A percentile compares a stretch with the other conserved stretches of the same genome.
Evolutionary conservation across 805 yeast species (phyloP).

Genomic region (Starmerella potacharoeniae): DNA sequence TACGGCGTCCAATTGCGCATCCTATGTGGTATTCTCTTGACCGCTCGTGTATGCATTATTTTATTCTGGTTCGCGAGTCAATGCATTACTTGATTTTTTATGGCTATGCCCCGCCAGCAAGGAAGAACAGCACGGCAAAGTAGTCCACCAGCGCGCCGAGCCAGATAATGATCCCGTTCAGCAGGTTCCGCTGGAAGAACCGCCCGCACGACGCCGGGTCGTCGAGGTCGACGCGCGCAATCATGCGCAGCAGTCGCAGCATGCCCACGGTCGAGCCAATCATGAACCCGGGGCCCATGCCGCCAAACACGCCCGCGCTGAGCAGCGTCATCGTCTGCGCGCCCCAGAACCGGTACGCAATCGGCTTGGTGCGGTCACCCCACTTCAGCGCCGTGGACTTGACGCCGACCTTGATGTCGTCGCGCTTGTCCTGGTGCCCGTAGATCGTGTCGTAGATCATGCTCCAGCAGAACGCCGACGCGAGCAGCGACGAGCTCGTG

Average conservation of each 20-base stretch:
- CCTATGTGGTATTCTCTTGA: no score
- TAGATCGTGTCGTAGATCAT: slow-evolving; percentile 93
- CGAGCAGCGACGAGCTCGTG: slow-evolving; percentile 43
- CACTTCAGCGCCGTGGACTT: slow-evolving; percentile 93
- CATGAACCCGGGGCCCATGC: slow-evolving; percentile 80
- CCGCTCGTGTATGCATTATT: not conserved
- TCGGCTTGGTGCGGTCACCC: slow-evolving; percentile 68
- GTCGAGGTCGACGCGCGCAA: slow-evolving; percentile 63
- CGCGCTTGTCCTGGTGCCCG: slow-evolving; percentile 92
- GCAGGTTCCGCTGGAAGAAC: slow-evolving; percentile 63
- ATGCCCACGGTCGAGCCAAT: slow-evolving; percentile 55
- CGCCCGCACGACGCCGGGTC: slow-evolving; percentile 74
- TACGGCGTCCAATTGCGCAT: no score
- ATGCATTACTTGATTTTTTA: not conserved
- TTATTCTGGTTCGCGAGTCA: not conserved
- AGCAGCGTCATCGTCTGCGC: slow-evolving; percentile 57
- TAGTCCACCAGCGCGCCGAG: slow-evolving; percentile 32
- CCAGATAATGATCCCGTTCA: slow-evolving; percentile 38
- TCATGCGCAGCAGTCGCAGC: slow-evolving; percentile 56
- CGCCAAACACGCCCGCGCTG: slow-evolving; percentile 59
- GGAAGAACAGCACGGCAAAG: slow-evolving; percentile 16
- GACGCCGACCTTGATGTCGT: slow-evolving; percentile 81
- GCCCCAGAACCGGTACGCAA: slow-evolving; percentile 50
- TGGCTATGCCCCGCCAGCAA: not conserved
- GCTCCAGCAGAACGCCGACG: slow-evolving; percentile 79